Base-by-base conservation (phyloP, 192 early-diverging fungal species). In the Coemansia sp. region DNA sequence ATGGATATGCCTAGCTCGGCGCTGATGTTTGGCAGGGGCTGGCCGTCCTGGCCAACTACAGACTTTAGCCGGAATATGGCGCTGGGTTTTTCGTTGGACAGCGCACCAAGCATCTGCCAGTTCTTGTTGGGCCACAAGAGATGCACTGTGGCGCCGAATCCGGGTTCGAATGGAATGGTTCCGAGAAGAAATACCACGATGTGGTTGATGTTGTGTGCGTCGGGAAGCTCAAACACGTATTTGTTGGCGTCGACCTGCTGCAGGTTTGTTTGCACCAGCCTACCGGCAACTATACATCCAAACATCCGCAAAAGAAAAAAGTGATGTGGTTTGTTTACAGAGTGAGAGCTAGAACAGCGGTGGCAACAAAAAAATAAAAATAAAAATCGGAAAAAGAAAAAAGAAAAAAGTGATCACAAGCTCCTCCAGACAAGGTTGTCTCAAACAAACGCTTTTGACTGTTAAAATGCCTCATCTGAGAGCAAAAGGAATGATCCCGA, bases 91-190 rank as follows among this genome's bases (percentile, higher is more conserved):
- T 92, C 87, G 69, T 93, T 93, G n/a, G 92, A 87, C 7, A 93
- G 65, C 82, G 85, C 85, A 18, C 91, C 91, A 11, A 93, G 85
- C 42, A 89, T 52, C 62, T 93, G 89, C 91, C 91, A 93, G 34
- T 80, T 83, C 62, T 86, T 89, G 50, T 87, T 88, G 25, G 87
- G 92, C 93, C 94, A 94, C n/a, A 92, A 67, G 28, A 97, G 84
- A 72, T 98, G 96, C 16, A 96, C 96, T 0, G 96, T 96, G 12
- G 96, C 96, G 4, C 90, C 96, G 76, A 79, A 94, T 2, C 94
- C 94, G 11, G 89, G 84, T 60, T 95, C 93, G 67, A 98, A 96
- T 3, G 95, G 91, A 28, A 87, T 68, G 1, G 86, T 89, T 3
- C 94, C 96, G 4, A 93, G 87, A 34, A 96, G 76, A 67, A 98